Base-by-base conservation (phyloP, 2,329 filamentous ascomycete species). In the Neopestalotiopsis sp. region DNA sequence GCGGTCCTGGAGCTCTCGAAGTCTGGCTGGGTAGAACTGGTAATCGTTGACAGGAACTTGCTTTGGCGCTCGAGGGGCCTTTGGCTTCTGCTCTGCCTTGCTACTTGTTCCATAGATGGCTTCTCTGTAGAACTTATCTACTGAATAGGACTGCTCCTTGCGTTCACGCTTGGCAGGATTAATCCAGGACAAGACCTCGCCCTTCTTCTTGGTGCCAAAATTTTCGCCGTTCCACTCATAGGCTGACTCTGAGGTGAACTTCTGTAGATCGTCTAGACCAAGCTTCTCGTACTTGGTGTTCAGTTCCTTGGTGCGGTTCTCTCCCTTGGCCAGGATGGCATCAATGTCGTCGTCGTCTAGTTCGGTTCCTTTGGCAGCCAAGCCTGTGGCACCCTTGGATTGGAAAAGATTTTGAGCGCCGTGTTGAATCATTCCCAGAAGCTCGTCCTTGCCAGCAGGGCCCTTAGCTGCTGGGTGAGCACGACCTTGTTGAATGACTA, bases 141-240 rank as follows among this genome's bases (percentile, higher is more conserved):
- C 97, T 0, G 95, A 98, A 79, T 99, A 99, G 4, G 94, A 94
- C 78, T 98, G 94, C 78, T 98, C 95, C 81, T 98, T 99, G 76
- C 96, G 93, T 83, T 99, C 97, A 81, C 96, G 95, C 86, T 99
- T 99, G 17, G 95, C 91, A 2, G 96, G 97, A 76, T 99, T 97
- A 83, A 99, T 99, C 97, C 97, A 99, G 77, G 86, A 95, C 72
- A 98, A 88, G 63, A 94, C 94, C 71, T 98, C 94, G 64, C 97
- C 94, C 80, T 97, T 97, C 83, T 97, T 97, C 78, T 91, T 89
- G 69, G 92, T 93, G 66, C 94, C 93, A 79, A 99, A 99, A 76
- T 95, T 95, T 82, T 98, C 92, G 61, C 96, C 96, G 72, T 99
- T 99, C 97, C 97, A 99, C 78, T 98, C 96, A 76, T 99, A 99